Evolutionary conservation across 768 basidiomycete species (phyloP), one percentile per base, ranked within the genome.

Genomic region (Nidula microcarpa): DNA sequence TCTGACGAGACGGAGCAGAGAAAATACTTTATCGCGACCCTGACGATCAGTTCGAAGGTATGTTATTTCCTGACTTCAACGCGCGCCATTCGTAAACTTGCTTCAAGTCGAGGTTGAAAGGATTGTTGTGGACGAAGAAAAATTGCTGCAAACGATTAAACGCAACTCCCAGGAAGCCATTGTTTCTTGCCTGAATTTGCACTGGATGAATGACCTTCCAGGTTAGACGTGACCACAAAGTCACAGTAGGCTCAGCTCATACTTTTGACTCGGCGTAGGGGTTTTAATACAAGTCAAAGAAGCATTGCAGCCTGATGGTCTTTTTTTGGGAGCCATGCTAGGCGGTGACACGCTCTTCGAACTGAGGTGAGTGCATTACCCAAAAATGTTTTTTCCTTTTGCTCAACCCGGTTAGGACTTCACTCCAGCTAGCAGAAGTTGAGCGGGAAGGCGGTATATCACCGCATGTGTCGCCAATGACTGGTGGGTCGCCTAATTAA

Each of bases 181-280:
- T 45, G 85, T 97, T 23, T 95, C 93, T 10, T 95, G 92, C 65
- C 78, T 97, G 3, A 88, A 86, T 60, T 76, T 98, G 43, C 97
- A 99, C 57, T 99, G 97, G 97, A 84, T 97, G 10, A 98, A 98
- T 60, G 97, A 99, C 71, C 80, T 99, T 5, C 96, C 94, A 55
- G 94, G 95, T 91, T 33, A 30, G 77, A 32, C 18, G 14, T 51
- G 9, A 39, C 16, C 14, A 36, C 16, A 23, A 11, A 41, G n/a
- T 51, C n/a, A 14, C 11, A 9, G 37, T 14, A 13, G 33, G 10
- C 16, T 41, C 9, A 30, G 37, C 39, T 32, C 44, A 35, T 52
- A 45, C 50, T 47, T 47, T 49, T 33, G 17, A 51, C 53, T 13
- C 43, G 48, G 47, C 48, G 11, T 49, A 95, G 94, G 93, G 6